Percentiles rank a stretch among this genome's conserved stretches.
These are phyloP conservation scores for Clonostachys sp. DNA, from an alignment of 2,329 filamentous ascomycete species.

Conservation along the genomic window DNA sequence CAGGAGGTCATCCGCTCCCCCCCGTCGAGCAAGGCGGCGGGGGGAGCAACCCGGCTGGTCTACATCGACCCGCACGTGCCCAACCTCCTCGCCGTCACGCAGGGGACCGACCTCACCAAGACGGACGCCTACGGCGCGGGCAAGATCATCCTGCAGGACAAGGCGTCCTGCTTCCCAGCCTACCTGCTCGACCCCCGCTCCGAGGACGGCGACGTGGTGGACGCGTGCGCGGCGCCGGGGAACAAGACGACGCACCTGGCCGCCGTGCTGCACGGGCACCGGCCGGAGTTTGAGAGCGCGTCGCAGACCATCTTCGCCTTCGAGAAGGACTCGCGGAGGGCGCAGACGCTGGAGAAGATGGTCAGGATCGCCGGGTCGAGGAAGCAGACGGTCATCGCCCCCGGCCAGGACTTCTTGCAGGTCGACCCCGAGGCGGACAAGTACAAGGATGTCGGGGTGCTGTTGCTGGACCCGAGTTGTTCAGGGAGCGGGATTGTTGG, in stretches of 20 bases:
- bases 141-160: constrained; percentile 87
- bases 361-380: constrained; percentile 70
- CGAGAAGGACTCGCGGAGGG: constrained; percentile 69
- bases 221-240: constrained; percentile 89
- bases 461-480: constrained; percentile 90
- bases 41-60: constrained; percentile 40
- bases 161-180: constrained; percentile 94
- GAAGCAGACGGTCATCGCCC: constrained; percentile 60
- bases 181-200: constrained; percentile 71
- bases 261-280: constrained; percentile 56
- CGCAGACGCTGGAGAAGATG: constrained; percentile 80
- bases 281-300: constrained; percentile 24
- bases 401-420: constrained; percentile 77
- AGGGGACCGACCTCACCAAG: constrained; percentile 66
- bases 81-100: constrained; percentile 74
- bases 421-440: constrained; percentile 59
- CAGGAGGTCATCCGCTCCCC: constrained; percentile 42
- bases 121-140: constrained; percentile 71
- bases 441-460: constrained; percentile 68
- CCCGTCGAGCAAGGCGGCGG: constrained; percentile 2
- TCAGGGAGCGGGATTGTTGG: constrained; percentile 94
- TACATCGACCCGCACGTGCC: constrained; percentile 80
- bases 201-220: constrained; percentile 73
- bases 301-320: constrained; percentile 64
- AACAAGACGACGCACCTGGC: constrained; percentile 97